Conservation (phyloP, 345 rosid species). For the Dipteronia dyeriana region DNA sequence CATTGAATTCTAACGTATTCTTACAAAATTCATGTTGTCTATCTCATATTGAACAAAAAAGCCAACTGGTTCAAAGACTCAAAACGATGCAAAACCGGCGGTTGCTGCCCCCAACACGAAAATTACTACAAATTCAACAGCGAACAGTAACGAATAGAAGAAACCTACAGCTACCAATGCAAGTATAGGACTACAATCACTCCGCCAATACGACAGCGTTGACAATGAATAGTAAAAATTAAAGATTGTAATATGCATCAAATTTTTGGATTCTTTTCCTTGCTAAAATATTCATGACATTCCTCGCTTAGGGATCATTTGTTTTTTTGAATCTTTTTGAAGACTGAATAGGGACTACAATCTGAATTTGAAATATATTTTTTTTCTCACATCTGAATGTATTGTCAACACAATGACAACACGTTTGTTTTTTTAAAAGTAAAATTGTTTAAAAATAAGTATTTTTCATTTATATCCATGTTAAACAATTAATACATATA, state of each 20-base stretch:
- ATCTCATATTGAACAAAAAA: conserved; percentile 23
- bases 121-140: conserved; percentile 21
- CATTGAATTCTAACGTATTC: neutral
- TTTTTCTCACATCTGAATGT: too few relatives aligned
- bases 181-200: conserved; percentile 45
- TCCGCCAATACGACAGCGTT: conserved; percentile 65
- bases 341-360: too few relatives aligned
- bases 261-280: neutral
- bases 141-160: conserved; percentile 35
- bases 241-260: neutral
- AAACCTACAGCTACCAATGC: conserved; percentile 17
- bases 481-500: too few relatives aligned
- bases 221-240: conserved; percentile 51
- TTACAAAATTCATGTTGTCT: conserved; percentile 6
- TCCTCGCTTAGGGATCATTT: neutral
- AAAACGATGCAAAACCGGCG: conserved; percentile 38
- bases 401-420: too few relatives aligned
- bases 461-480: too few relatives aligned
- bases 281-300: neutral
- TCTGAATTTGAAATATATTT: too few relatives aligned
- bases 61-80: conserved; percentile 21
- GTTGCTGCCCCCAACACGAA: conserved; percentile 18
- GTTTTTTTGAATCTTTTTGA: too few relatives aligned
- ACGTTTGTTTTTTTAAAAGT: too few relatives aligned
- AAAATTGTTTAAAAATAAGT: too few relatives aligned